Conservation (phyloP, 1,284 basidiomycete genomes). For the Limonomyces culmigenus region DNA sequence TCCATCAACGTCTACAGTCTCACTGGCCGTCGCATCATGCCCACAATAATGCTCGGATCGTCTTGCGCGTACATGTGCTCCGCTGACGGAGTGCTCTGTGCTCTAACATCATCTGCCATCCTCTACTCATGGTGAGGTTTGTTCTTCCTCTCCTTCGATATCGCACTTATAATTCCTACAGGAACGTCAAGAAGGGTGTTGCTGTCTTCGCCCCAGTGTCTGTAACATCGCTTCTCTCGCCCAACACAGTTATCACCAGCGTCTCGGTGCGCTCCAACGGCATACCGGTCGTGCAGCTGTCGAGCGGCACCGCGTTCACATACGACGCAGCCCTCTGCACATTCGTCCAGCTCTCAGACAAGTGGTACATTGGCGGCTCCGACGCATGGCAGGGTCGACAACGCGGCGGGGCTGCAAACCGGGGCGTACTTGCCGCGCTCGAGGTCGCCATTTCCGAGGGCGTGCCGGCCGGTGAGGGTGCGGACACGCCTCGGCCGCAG, state of each 20-base stretch:
- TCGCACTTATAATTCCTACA: constrained; percentile 17
- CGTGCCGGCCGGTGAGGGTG: constrained; percentile 13
- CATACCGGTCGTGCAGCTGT: constrained; percentile 56
- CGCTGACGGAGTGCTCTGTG: constrained; percentile 44
- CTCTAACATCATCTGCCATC: constrained; percentile 55
- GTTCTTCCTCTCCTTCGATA: constrained; percentile 3
- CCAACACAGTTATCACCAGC: constrained; percentile 38
- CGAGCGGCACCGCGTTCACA: constrained; percentile 57
- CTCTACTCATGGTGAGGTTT: constrained; percentile 58
- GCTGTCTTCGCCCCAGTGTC: constrained; percentile 51
- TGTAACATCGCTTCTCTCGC: constrained; percentile 39
- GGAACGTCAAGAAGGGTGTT: constrained; percentile 54
- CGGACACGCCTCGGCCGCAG: constrained; percentile 28
- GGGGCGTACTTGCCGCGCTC: constrained; percentile 32
- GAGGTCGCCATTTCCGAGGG: constrained; percentile 37
- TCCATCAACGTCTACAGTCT: constrained; percentile 64
- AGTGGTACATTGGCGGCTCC: constrained; percentile 69
- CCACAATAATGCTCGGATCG: constrained; percentile 56
- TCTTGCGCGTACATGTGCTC: constrained; percentile 55
- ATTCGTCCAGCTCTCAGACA: constrained; percentile 62
- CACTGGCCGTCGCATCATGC: constrained; percentile 63
- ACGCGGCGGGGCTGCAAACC: constrained; percentile 22
- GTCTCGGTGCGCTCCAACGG: constrained; percentile 64
- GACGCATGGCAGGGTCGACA: constrained; percentile 65
- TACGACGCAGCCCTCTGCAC: constrained; percentile 50